Percentiles rank a stretch among this genome's conserved stretches.
These are phyloP conservation scores for Blumeriella jaapii DNA, from an alignment of 2,329 filamentous ascomycete species.

Conservation along the genomic window DNA sequence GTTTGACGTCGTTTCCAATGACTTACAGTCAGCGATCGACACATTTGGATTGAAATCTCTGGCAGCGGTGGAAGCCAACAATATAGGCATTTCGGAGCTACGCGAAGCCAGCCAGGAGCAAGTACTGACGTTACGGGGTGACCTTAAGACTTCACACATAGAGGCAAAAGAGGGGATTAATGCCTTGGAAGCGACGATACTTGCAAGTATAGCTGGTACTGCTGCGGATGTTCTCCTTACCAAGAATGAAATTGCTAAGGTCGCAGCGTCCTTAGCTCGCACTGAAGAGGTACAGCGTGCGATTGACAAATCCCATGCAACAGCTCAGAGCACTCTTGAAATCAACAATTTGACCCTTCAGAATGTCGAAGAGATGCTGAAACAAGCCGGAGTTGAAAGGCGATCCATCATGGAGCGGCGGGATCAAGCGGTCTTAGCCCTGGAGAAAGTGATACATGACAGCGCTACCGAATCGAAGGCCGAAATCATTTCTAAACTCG, in stretches of 20 bases:
- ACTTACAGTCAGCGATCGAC: background rate
- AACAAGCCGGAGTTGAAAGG: background rate
- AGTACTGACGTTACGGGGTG: background rate
- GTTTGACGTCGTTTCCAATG: background rate
- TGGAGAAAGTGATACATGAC: background rate
- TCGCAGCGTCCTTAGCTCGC: background rate
- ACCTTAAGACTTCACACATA: background rate
- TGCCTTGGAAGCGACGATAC: background rate
- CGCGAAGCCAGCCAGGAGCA: background rate
- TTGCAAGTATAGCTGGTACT: background rate
- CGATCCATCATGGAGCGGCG: no score
- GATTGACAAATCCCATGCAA: background rate
- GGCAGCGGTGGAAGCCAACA: background rate
- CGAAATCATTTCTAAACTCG: no score
- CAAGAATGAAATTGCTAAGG: constrained; percentile 1
- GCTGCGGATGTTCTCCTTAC: background rate
- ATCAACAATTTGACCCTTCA: background rate
- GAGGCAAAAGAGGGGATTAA: background rate
- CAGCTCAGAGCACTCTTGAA: background rate
- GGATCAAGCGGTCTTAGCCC: background rate
- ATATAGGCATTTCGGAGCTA: background rate
- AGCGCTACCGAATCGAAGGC: background rate
- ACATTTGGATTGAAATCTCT: background rate
- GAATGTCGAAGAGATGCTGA: background rate
- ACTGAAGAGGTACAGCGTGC: background rate